These are phyloP conservation scores for Chaetomium sp. DNA, from an alignment of 2,329 filamentous ascomycete species.

Conservation along the genomic window DNA sequence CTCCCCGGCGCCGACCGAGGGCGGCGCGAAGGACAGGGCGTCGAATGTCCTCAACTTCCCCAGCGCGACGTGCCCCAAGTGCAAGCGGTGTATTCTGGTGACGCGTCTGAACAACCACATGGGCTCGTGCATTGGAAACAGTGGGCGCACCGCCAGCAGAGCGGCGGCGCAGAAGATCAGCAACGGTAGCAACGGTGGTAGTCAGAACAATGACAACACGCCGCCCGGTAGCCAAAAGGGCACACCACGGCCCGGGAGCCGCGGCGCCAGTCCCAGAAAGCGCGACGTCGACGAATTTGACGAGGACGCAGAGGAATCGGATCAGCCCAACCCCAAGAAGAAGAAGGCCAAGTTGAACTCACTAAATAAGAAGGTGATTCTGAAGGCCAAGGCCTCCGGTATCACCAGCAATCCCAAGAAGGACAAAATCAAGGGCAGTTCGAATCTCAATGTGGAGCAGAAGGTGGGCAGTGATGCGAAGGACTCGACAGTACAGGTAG, in stretches of 20 bases:
- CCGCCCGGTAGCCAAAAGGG: constrained; percentile 65
- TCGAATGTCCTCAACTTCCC: constrained; percentile 66
- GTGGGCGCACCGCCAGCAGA: constrained; percentile 63
- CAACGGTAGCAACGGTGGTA: constrained; percentile 52
- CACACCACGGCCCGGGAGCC: constrained; percentile 58
- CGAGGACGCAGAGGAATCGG: constrained; percentile 56
- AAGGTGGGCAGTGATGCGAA: constrained; percentile 44
- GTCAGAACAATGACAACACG: constrained; percentile 58
- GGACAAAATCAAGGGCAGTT: constrained; percentile 57
- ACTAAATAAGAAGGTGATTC: constrained; percentile 56
- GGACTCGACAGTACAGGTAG: constrained; percentile 45
- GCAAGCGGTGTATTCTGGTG: constrained; percentile 66
- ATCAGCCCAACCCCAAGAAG: constrained; percentile 56
- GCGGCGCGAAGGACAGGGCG: constrained; percentile 55
- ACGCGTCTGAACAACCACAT: constrained; percentile 69
- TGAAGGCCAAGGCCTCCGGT: constrained; percentile 52
- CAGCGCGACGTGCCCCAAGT: constrained; percentile 67
- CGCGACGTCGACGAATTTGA: constrained; percentile 58
- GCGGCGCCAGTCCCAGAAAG: constrained; percentile 59
- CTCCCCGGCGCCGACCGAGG: constrained; percentile 38
- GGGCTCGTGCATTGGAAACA: constrained; percentile 68
- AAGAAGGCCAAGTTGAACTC: constrained; percentile 57
- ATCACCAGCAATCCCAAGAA: constrained; percentile 46
- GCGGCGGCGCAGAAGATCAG: constrained; percentile 65
- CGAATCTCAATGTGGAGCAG: constrained; percentile 54